These are phyloP conservation scores for Bipolaris cookei DNA, from an alignment of 2,329 filamentous ascomycete genomes.

Conservation along the genomic window DNA sequence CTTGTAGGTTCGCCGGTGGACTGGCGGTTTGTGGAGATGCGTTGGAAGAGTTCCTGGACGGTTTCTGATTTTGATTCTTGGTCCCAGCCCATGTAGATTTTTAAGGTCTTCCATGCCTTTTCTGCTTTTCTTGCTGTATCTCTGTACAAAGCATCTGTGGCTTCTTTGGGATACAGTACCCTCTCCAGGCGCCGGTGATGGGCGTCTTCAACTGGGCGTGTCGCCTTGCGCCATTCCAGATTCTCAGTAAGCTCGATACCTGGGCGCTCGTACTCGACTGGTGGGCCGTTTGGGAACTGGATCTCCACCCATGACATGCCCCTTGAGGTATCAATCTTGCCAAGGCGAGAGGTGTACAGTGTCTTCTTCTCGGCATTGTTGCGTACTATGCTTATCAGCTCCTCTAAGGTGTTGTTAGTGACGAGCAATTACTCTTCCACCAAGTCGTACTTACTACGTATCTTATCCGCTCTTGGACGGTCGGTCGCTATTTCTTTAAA, in stretches of 20 bases:
- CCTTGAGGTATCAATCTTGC: conserved; percentile 49
- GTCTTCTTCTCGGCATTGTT: conserved; percentile 39
- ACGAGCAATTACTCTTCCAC: neutral
- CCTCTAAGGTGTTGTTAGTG: conserved; percentile 30
- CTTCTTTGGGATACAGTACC: conserved; percentile 30
- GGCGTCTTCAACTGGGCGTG: conserved; percentile 33
- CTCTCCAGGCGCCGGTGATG: conserved; percentile 49
- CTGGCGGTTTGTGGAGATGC: conserved; percentile 11
- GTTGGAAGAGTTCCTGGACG: conserved; percentile 23
- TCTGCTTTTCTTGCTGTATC: conserved; percentile 31
- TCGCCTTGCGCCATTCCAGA: conserved; percentile 44
- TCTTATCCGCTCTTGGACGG: conserved; percentile 46
- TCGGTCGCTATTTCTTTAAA: conserved; percentile 57
- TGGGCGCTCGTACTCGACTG: conserved; percentile 56
- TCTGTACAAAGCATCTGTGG: conserved; percentile 31
- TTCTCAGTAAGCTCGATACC: conserved; percentile 52
- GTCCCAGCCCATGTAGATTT: conserved; percentile 35
- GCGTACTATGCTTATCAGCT: conserved; percentile 49
- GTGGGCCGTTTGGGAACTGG: conserved; percentile 56
- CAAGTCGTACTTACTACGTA: conserved; percentile 41
- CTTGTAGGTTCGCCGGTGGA: conserved; percentile 8
- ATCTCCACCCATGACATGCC: conserved; percentile 58
- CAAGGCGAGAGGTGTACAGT: conserved; percentile 39
- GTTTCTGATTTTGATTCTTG: conserved; percentile 21
- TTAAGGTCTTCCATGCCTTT: conserved; percentile 32